Base-by-base conservation (phyloP, 1,284 basidiomycete species). In the Prillingera fragicola region DNA sequence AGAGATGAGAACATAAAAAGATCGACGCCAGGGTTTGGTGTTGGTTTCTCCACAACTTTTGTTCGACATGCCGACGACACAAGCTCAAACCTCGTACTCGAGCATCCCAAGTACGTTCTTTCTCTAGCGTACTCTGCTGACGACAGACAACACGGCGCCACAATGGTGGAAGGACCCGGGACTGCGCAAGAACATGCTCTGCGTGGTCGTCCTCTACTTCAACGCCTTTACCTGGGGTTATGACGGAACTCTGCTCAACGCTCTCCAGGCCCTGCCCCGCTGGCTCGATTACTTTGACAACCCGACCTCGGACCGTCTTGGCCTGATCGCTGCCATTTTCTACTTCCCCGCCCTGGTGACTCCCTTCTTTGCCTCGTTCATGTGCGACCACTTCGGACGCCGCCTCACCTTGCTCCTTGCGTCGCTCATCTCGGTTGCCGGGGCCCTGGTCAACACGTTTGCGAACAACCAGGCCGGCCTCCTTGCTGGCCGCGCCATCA, bases 391-490 rank as follows among this genome's bases (percentile, higher is more conserved):
- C 18, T 54, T 60, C 22, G 68, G 69, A 24, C 59, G 69, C 38
- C 55, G 62, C 33, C 29, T 32, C 8, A 54, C 60, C 28, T 64
- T 69, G 32, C 38, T 69, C 35, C 37, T 62, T 28, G 69, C 62
- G 9, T 56, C 46, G 23, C 22, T 55, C 32, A 43, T 48, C 80
- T 75, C 77, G 42, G 68, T 79, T 41, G 81, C 77, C 33, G 81
- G 80, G n/a, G 81, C 3, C 80, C 81, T n/a, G 73, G 83, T 29
- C 5, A 23, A 34, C 7, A 27, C 39, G 14, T 42, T 33, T 14
- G 75, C 79, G 43, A 81, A 78, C 36, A 76, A 84, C 19, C n/a
- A 17, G 14, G 76, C 77, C 54, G 84, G 84, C 81, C 87, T 87
- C 50, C 61, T 44, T 29, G 42, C 28, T 13, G 42, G 42, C 12